A percentile compares a stretch with the other conserved stretches of the same genome.
Evolutionary conservation across 2,329 filamentous ascomycete genomes (phyloP).

Genomic region (Fusarium dlaminii): DNA sequence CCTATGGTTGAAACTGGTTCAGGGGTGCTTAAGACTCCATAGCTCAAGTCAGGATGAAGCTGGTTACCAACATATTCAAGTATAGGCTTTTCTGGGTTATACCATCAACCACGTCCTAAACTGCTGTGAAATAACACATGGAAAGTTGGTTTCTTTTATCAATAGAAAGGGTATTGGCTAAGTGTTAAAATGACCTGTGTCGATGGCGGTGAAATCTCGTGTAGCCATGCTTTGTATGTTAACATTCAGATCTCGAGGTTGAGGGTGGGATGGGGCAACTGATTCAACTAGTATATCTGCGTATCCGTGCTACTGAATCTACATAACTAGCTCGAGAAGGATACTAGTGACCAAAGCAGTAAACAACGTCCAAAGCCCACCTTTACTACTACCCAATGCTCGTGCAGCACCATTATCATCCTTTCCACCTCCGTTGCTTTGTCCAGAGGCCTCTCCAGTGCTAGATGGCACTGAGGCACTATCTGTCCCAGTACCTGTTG

Average conservation of each 20-base stretch:
- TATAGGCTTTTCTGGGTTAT: neutral
- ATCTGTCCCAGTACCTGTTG: slow-evolving; percentile 43
- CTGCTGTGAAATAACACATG: neutral
- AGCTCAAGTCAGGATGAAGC: neutral
- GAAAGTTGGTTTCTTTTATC: neutral
- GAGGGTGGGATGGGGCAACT: neutral
- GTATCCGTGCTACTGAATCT: neutral
- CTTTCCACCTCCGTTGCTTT: neutral
- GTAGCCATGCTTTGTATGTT: neutral
- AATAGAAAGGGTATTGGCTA: neutral
- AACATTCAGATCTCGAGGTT: neutral
- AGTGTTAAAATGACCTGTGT: neutral
- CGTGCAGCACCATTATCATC: neutral
- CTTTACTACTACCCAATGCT: neutral
- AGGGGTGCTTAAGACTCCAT: neutral
- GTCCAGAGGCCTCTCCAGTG: slow-evolving; percentile 67
- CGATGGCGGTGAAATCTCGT: neutral
- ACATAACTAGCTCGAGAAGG: neutral
- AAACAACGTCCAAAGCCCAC: neutral
- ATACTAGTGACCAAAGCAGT: neutral
- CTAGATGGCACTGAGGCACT: neutral
- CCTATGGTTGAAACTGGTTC: neutral
- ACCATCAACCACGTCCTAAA: neutral
- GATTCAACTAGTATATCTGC: neutral
- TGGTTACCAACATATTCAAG: no score